Evolutionary conservation across 768 basidiomycete genomes (phyloP), one percentile per base, ranked within the genome.

Genomic region (Trametopsis cervina): DNA sequence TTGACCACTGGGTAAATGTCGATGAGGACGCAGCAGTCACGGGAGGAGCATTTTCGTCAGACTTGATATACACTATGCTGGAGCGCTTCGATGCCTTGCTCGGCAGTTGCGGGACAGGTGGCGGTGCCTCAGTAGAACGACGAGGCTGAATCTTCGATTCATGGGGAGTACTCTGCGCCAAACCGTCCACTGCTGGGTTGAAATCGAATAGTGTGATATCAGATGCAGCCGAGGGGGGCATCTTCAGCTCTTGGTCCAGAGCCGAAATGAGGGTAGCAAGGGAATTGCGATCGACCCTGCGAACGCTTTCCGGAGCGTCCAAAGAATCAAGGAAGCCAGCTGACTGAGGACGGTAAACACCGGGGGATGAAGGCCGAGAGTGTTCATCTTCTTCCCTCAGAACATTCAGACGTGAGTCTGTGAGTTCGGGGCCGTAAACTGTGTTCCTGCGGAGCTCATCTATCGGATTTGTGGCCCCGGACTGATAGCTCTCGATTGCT

Each of bases 151-250:
- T 50, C 35, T 68, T 59, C 20, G 63, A 67, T 51, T 77, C 77
- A 54, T 78, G 77, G 1, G 83, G 83, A 0, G 83, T 85, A 59
- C 81, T 85, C 60, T 83, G 74, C 3, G 79, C 75, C 38, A 72
- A 69, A 20, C 79, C 79, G 25, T 74, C 73, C 12, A 67, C 47
- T 22, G 25, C 40, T 17, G 57, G 57, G 50, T 57, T 62, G 33
- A 66, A 54, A 44, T 85, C 82, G 56, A 82, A 83, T 15, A 83
- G 64, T 0, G 81, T 81, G 4, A 69, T 71, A 10, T 78, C 80
- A 17, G 83, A 82, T 5, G 79, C 75, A 2, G 81, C 78, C 10
- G 80, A 83, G 5, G 74, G 71, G 20, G 54, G 51, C 13, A 55
- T 42, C 44, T 52, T 63, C 57, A 57, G 50, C 46, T 60, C 58